Base-by-base conservation (phyloP, 192 early-diverging fungal genomes). In the Coemansia sp. region DNA sequence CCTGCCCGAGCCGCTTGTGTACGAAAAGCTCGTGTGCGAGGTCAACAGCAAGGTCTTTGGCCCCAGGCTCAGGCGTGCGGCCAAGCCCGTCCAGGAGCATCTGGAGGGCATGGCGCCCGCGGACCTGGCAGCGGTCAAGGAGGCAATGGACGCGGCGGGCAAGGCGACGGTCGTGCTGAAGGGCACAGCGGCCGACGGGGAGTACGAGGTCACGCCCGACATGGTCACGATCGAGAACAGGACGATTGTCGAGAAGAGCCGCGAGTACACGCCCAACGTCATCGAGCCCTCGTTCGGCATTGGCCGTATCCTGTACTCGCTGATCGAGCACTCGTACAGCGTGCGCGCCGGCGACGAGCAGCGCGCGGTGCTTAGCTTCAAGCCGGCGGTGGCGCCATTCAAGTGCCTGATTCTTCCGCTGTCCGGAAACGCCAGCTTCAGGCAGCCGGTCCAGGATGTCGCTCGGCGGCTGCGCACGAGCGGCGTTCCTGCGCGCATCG, bases 271-370 rank as follows among this genome's bases (percentile, higher is more conserved):
- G 20, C 97, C 97, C 48, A 99, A 93, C 69, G 97, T 99, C 67
- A 98, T 99, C 72, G 97, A 99, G 81, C 97, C 97, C 24, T 98
- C 97, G 28, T 99, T 99, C 82, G 97, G 95, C 84, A 90, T 99
- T 60, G 94, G 95, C 58, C 94, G 97, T 65, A 98, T 99, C 54
- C 78, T 99, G 58, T 95, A 97, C 78, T 87, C 93, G 46, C 88
- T 98, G 24, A 82, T 99, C 62, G 97, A 99, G 79, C 97, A 99
- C 78, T 85, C 87, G 55, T 98, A 86, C 84, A 97, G 85, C 84
- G 85, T 84, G 20, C 93, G 97, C 63, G 89, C 90, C 24, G 91
- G 83, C 23, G 95, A 94, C 64, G 97, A 94, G 82, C 83, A 89
- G 66, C 90, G 95, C 42, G 83, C 81, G 47, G 95, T 98, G 23